Evolutionary conservation across 495 filamentous ascomycete species (phyloP).

Genomic region (Talaromyces adpressus): DNA sequence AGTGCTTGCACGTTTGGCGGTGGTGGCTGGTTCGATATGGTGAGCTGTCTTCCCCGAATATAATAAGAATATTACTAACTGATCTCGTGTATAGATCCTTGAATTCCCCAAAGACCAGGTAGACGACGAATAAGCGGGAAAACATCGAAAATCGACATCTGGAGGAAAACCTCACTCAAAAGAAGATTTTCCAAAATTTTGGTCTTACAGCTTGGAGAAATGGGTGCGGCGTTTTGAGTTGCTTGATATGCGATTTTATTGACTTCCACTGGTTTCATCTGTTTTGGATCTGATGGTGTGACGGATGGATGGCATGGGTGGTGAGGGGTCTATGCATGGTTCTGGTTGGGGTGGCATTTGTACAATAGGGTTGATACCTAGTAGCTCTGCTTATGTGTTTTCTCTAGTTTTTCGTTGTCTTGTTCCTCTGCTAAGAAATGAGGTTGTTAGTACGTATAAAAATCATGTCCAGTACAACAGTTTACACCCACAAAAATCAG

Average conservation of each 20-base stretch:
- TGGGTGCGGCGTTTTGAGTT: neutral
- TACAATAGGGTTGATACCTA: neutral
- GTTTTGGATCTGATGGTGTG: neutral
- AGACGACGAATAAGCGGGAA: neutral
- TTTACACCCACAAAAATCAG: no score
- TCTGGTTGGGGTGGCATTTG: neutral
- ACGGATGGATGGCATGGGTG: neutral
- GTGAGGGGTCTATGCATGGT: neutral
- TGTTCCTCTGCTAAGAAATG: neutral
- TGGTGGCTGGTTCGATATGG: conserved; percentile 69
- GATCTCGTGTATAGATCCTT: conserved; percentile 1
- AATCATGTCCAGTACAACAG: neutral
- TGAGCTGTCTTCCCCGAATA: conserved; percentile 8
- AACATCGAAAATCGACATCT: neutral
- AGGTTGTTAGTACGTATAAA: neutral
- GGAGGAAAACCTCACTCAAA: neutral
- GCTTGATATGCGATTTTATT: neutral
- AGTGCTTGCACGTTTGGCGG: conserved; percentile 66
- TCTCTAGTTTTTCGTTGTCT: neutral
- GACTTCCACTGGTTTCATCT: neutral
- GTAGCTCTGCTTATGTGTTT: neutral
- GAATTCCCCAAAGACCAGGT: conserved; percentile 5
- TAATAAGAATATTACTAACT: no score
- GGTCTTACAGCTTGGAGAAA: neutral
- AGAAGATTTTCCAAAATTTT: neutral